Conservation (phyloP, 208 protist species). For the Crithidia bombi region DNA sequence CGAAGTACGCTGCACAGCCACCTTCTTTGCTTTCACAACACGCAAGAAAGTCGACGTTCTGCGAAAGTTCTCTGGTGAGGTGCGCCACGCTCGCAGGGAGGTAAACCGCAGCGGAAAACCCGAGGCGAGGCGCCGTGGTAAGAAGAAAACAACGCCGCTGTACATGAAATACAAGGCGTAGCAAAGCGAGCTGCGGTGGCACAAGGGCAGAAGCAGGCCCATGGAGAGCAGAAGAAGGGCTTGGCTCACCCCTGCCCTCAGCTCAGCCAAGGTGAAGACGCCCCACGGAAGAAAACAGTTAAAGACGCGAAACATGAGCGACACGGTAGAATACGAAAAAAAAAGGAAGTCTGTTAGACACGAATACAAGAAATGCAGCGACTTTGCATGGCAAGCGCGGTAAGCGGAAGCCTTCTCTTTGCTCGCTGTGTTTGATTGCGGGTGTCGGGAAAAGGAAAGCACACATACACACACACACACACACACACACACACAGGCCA, state of each 20-base stretch:
- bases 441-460: no score
- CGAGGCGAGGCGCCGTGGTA: constrained; percentile 51
- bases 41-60: constrained; percentile 40
- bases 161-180: constrained; percentile 15
- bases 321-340: neutral
- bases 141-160: constrained; percentile 41
- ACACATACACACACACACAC: no score
- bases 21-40: constrained; percentile 13
- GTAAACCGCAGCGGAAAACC: constrained; percentile 42
- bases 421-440: no score
- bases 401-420: no score
- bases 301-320: constrained; percentile 21
- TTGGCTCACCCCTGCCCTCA: constrained; percentile 38
- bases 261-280: constrained; percentile 41
- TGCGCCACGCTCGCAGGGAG: constrained; percentile 39
- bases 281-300: constrained; percentile 44
- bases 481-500: no score
- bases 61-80: constrained; percentile 43
- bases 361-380: neutral
- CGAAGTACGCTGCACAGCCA: neutral
- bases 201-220: constrained; percentile 13
- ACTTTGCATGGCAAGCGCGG: neutral
- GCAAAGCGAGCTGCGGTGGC: constrained; percentile 7
- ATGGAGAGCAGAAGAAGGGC: constrained; percentile 26
- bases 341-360: neutral